A percentile compares a stretch with the other conserved stretches of the same genome.
phyloP scores from a whole-genome alignment of 2,329 filamentous ascomycete species.

The Penicillium sp. region DNA sequence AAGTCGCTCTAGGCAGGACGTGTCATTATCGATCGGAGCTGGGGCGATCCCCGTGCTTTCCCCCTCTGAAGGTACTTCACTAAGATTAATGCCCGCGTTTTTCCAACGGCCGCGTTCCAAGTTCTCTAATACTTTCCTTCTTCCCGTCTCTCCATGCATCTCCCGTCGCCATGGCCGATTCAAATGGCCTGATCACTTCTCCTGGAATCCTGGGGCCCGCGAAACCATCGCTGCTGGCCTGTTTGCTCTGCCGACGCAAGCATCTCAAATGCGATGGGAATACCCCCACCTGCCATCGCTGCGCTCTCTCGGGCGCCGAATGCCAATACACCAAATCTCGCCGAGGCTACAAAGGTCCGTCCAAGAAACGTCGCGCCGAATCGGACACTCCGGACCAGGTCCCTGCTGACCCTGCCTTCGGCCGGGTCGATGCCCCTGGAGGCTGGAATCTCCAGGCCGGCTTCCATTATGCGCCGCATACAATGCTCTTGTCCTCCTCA shows the following conservation, averaged over 20 bases:
- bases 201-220: constrained; percentile 28
- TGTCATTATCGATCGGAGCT: constrained; percentile 3
- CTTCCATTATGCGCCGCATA: constrained; percentile 25
- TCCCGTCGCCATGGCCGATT: constrained; percentile 26
- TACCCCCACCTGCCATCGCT: constrained; percentile 65
- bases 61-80: too few relatives aligned
- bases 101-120: too few relatives aligned
- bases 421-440: constrained; percentile 39
- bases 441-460: constrained; percentile 39
- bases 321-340: constrained; percentile 73
- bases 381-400: constrained; percentile 43
- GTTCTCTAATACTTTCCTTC: background rate
- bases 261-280: constrained; percentile 75
- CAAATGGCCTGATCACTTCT: constrained; percentile 6
- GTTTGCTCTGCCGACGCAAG: constrained; percentile 51
- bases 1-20: background rate
- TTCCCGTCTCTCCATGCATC: constrained; percentile 6
- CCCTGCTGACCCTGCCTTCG: constrained; percentile 50
- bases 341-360: constrained; percentile 69
- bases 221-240: constrained; percentile 46
- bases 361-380: constrained; percentile 47
- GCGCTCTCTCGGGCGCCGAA: constrained; percentile 55
- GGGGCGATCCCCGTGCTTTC: background rate
- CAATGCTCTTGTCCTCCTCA: constrained; percentile 25
- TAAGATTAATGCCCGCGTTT: too few relatives aligned